Conservation (phyloP, 169 alveolate species). For the Plasmodium sp. region DNA sequence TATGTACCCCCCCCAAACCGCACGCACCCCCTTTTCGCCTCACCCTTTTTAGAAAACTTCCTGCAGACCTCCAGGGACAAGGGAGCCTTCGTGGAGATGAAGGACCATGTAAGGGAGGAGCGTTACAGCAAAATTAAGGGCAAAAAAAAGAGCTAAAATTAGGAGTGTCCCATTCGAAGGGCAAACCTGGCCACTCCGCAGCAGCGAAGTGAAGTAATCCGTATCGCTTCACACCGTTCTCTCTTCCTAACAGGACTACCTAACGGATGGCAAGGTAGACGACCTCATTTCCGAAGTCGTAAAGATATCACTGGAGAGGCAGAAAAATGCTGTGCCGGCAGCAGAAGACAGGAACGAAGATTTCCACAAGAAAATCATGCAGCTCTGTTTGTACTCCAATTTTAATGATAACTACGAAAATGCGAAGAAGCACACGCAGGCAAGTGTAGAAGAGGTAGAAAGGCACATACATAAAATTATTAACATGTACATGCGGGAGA, state of each 20-base stretch:
- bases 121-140: neutral
- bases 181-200: neutral
- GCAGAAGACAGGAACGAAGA: neutral
- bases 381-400: slow-evolving; percentile 48
- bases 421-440: slow-evolving; percentile 46
- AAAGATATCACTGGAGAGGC: neutral
- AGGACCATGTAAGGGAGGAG: slow-evolving; percentile 9
- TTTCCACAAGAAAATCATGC: slow-evolving; percentile 4
- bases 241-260: neutral
- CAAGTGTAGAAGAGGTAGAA: slow-evolving; percentile 27
- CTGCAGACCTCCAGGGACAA: neutral
- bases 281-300: neutral
- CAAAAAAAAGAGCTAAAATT: too few relatives aligned
- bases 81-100: slow-evolving; percentile 21
- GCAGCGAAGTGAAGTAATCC: neutral
- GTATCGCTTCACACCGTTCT: neutral
- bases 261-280: neutral
- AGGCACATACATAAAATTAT: slow-evolving; percentile 9
- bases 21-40: neutral
- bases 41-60: slow-evolving; percentile 15
- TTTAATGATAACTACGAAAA: slow-evolving; percentile 45
- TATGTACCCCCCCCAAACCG: neutral
- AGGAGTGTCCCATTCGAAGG: neutral
- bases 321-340: neutral
- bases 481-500: slow-evolving; percentile 4